Evolutionary conservation across 495 filamentous ascomycete genomes (phyloP), one percentile per base, ranked within the genome.

Genomic region (Trichoderma virens): DNA sequence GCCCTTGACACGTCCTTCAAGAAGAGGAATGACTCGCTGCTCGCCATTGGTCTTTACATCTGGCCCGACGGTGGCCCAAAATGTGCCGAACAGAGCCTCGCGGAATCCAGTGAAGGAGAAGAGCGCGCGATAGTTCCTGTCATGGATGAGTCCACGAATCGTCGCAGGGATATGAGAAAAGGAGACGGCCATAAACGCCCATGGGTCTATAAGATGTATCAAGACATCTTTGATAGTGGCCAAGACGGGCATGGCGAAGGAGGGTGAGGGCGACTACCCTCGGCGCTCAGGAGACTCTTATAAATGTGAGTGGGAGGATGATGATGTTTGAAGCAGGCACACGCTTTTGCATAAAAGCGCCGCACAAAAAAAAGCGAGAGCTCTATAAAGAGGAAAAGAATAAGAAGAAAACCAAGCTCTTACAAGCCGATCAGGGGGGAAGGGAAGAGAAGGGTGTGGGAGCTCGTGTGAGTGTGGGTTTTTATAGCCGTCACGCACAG

Each of bases 81-180:
- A 82, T 18, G 67, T 67, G 30, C 71, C 73, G 73, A 84, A 84
- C 79, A 80, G 83, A 45, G 72, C 72, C 30, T 74, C 67, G 38
- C 71, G 74, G 60, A 84, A 71, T 7, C 27, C 43, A 14, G 67
- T 31, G 1, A 67, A 70, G 30, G 75, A 77, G 41, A 78, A 34
- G 5, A 82, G 70, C 5, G 70, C 65, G 61, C 30, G 27, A 51
- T 70, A 65, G 63, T 73, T 34, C 25, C 34, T 45, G 16, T 69
- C 61, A n/a, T 34, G 41, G 20, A 79, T 14, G 41, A 78, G 70
- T 16, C 65, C 27, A 16, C 72, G 59, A 62, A 80, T 51, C 3
- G 77, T 77, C 18, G 28, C 20, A 25, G 59, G 59, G 11, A 61
- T 61, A 27, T 61, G 59, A 25, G 20, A 5, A 20, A 39, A 34